Evolutionary conservation across 495 filamentous ascomycete species (phyloP).

Genomic region (Daldinia loculata): DNA sequence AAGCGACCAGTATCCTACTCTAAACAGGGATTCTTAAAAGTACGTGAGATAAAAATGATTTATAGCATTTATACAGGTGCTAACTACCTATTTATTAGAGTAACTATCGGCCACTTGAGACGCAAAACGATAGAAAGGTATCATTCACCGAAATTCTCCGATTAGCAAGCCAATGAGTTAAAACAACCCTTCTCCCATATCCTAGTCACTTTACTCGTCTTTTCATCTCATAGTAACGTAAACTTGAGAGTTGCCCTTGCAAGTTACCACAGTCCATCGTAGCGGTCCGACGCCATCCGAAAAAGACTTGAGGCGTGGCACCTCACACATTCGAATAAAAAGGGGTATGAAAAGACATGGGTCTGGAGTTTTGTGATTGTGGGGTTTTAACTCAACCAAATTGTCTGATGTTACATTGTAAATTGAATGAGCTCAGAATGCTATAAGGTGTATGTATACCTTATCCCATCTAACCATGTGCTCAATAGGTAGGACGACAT

Average conservation of each 20-base stretch:
- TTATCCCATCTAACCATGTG: conserved; percentile 1
- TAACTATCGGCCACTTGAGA: neutral
- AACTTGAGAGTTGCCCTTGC: neutral
- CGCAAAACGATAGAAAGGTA: neutral
- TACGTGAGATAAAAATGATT: neutral
- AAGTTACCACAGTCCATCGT: neutral
- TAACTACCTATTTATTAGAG: neutral
- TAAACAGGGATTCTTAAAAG: neutral
- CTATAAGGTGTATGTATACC: neutral
- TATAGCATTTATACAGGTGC: neutral
- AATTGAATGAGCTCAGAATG: conserved; percentile 4
- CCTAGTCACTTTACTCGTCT: neutral
- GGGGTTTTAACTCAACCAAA: neutral
- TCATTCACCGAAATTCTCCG: neutral
- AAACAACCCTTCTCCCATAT: neutral
- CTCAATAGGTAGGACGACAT: conserved; percentile 6
- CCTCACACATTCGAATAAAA: neutral
- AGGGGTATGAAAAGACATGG: neutral
- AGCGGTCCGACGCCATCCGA: neutral
- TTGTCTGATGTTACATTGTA: conserved; percentile 25
- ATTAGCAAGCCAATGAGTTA: neutral
- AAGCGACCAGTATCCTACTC: neutral
- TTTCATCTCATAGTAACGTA: neutral
- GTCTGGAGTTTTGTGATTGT: neutral
- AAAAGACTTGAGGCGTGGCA: neutral